These are phyloP conservation scores for Barnettozyma hawaiiensis DNA, from an alignment of 1,139 yeast genomes.

Conservation along the genomic window DNA sequence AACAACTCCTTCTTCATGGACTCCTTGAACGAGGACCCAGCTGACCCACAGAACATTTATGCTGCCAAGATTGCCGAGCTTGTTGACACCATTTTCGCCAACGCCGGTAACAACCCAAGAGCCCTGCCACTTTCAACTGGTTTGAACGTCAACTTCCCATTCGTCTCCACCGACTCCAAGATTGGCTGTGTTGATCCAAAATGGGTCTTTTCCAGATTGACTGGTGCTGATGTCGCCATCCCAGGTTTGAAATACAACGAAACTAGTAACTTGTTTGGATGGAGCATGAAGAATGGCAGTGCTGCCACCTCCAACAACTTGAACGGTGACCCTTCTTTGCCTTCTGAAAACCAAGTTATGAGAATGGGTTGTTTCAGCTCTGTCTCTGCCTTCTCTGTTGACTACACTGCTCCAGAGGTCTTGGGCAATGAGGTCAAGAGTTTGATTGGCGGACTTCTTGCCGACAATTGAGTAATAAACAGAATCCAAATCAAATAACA, in stretches of 20 bases:
- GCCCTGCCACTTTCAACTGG: slow-evolving; percentile 42
- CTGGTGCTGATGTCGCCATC: slow-evolving; percentile 32
- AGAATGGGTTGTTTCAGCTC: slow-evolving; percentile 15
- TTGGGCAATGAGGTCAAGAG: slow-evolving; percentile 16
- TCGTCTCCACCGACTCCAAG: slow-evolving; percentile 33
- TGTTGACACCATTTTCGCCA: slow-evolving; percentile 34
- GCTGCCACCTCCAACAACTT: slow-evolving; percentile 14
- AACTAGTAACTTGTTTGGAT: slow-evolving; percentile 16
- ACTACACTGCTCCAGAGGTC: slow-evolving; percentile 21
- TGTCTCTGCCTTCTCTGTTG: slow-evolving; percentile 22
- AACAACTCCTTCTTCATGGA: slow-evolving; percentile 43
- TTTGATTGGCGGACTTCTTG: slow-evolving; percentile 8
- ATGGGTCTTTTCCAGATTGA: slow-evolving; percentile 37
- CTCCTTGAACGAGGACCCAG: slow-evolving; percentile 33
- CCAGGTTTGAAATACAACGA: slow-evolving; percentile 16
- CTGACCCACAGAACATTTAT: slow-evolving; percentile 38
- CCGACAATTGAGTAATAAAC: background rate
- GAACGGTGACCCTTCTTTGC: slow-evolving; percentile 21
- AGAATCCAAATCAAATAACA: too few relatives aligned
- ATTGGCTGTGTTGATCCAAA: slow-evolving; percentile 36
- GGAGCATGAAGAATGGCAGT: slow-evolving; percentile 7
- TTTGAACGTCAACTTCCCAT: slow-evolving; percentile 44
- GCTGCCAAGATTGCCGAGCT: slow-evolving; percentile 36
- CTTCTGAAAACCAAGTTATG: slow-evolving; percentile 18
- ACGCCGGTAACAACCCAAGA: slow-evolving; percentile 29